A percentile compares a stretch with the other conserved stretches of the same genome.
Evolutionary conservation across 2,329 filamentous ascomycete genomes (phyloP).

Genomic region (Neopestalotiopsis clavispora): DNA sequence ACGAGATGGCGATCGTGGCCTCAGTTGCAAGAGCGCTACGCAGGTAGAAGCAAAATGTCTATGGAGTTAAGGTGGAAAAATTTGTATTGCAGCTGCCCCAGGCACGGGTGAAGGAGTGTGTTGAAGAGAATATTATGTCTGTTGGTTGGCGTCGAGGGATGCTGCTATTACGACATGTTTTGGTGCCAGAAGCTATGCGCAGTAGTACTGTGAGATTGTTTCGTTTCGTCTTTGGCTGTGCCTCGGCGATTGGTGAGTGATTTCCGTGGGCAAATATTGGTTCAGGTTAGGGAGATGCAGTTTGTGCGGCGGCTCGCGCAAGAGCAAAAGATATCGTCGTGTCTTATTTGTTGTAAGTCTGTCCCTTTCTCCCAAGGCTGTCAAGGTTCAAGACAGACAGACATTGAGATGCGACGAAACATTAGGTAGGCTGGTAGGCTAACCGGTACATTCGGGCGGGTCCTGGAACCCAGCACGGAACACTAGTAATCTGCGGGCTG

Average conservation of each 20-base stretch:
- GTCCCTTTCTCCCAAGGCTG: background rate
- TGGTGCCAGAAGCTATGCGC: background rate
- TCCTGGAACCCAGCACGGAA: background rate
- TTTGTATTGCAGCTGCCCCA: background rate
- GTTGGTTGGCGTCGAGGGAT: background rate
- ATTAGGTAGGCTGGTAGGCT: background rate
- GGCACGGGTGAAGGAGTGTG: slow-evolving; percentile 15
- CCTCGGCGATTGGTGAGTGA: background rate
- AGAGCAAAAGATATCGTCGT: background rate
- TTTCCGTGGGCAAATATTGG: background rate
- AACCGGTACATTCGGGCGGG: background rate
- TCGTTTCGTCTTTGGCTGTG: background rate
- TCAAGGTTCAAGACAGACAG: slow-evolving; percentile 1
- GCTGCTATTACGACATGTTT: slow-evolving; percentile 14
- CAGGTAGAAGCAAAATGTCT: background rate
- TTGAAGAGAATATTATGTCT: slow-evolving; percentile 15
- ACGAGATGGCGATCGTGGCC: background rate
- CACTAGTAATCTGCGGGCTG: background rate
- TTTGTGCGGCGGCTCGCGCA: background rate
- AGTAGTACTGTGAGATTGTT: background rate
- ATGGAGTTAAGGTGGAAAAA: background rate
- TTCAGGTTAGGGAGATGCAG: background rate
- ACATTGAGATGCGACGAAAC: background rate
- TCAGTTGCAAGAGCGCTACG: background rate
- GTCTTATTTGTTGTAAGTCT: background rate